Conservation (phyloP, 2,329 filamentous ascomycete species). For the Claviceps monticola region DNA sequence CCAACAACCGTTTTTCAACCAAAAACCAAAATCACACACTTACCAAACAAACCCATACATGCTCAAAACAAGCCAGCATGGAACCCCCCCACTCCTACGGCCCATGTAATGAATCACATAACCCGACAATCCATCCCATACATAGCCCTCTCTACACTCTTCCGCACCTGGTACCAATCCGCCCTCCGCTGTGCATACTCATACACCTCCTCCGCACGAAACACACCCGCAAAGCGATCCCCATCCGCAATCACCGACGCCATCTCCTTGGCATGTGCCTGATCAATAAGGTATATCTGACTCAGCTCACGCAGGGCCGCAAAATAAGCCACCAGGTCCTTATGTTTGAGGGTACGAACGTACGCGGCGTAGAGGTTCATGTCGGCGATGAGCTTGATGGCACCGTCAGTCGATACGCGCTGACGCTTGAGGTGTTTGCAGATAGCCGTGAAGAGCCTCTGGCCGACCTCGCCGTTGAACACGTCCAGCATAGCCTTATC, state of each 20-base stretch:
- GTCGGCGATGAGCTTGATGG: slow-evolving; percentile 87
- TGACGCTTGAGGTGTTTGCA: slow-evolving; percentile 98
- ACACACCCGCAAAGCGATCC: slow-evolving; percentile 81
- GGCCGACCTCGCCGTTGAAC: slow-evolving; percentile 93
- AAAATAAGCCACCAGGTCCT: slow-evolving; percentile 79
- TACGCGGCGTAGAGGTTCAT: slow-evolving; percentile 90
- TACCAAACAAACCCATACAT: no score
- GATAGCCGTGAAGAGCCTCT: slow-evolving; percentile 78
- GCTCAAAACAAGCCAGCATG: no score
- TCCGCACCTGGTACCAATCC: slow-evolving; percentile 87
- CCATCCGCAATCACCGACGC: slow-evolving; percentile 87
- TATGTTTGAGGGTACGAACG: slow-evolving; percentile 67
- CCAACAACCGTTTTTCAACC: no score
- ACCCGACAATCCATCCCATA: slow-evolving; percentile 80
- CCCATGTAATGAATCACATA: slow-evolving; percentile 44
- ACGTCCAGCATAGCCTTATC: slow-evolving; percentile 98
- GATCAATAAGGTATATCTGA: slow-evolving; percentile 89
- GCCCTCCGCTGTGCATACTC: slow-evolving; percentile 89
- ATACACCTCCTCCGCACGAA: slow-evolving; percentile 90
- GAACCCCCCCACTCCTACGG: neutral
- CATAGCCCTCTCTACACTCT: slow-evolving; percentile 88
- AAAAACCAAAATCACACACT: no score
- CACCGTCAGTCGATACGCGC: slow-evolving; percentile 76
- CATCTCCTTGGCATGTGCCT: slow-evolving; percentile 77
- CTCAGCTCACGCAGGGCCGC: slow-evolving; percentile 79